These are phyloP conservation scores for Coriaria nepalensis DNA, from an alignment of 306 rosid genomes.

Conservation along the genomic window DNA sequence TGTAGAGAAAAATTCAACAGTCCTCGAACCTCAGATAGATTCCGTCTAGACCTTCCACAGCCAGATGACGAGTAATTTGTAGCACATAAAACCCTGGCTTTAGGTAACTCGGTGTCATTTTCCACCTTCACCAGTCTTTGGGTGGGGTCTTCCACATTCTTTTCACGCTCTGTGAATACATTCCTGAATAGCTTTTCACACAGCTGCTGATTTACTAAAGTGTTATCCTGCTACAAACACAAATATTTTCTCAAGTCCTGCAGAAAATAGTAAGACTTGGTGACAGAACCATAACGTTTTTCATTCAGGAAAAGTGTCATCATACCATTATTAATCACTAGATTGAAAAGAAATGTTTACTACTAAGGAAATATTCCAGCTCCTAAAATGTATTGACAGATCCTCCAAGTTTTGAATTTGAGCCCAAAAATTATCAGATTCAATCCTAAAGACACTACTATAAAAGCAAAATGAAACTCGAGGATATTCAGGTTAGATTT, in stretches of 20 bases:
- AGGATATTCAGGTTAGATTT: too few relatives aligned
- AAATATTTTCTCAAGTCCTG: constrained; percentile 40
- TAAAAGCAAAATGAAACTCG: too few relatives aligned
- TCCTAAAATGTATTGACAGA: too few relatives aligned
- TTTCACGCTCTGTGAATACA: constrained; percentile 10
- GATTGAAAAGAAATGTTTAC: not conserved
- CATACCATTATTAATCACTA: not conserved
- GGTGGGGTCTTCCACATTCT: constrained; percentile 16
- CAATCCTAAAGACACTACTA: too few relatives aligned
- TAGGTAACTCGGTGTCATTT: constrained; percentile 30
- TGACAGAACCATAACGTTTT: constrained; percentile 18
- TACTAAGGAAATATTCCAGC: not conserved
- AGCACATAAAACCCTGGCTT: constrained; percentile 21
- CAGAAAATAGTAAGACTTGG: constrained; percentile 34
- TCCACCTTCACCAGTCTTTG: constrained; percentile 25
- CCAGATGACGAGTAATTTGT: constrained; percentile 27
- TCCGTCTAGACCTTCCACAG: constrained; percentile 49
- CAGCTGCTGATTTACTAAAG: constrained; percentile 21
- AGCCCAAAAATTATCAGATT: too few relatives aligned
- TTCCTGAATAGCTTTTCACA: constrained; percentile 18
- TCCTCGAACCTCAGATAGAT: constrained; percentile 62
- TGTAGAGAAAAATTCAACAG: constrained; percentile 7
- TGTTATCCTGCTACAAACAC: constrained; percentile 64
- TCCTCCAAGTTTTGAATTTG: too few relatives aligned
- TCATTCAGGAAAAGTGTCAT: not conserved